These are phyloP conservation scores for Gracilaria gracilis DNA, from an alignment of 23 red algal genomes.

Conservation along the genomic window DNA sequence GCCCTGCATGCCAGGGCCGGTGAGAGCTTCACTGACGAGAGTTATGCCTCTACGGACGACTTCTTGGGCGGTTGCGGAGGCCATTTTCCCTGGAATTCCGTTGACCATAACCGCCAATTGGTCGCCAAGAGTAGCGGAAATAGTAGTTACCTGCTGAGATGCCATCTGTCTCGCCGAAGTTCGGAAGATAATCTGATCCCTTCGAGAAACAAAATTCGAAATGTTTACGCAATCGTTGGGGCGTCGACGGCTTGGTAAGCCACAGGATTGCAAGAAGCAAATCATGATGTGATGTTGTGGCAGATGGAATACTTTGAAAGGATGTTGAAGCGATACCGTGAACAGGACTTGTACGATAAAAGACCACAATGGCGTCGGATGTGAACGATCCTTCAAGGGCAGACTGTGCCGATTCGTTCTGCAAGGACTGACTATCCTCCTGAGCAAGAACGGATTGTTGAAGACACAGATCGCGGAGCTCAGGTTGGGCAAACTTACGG, in stretches of 20 bases:
- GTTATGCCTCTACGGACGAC: slow-evolving; percentile 74
- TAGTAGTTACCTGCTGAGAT: not conserved
- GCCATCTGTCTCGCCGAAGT: not conserved
- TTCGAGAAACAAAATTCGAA: not conserved
- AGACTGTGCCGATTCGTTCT: not conserved
- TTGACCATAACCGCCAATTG: slow-evolving; percentile 88
- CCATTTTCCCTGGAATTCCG: slow-evolving; percentile 96
- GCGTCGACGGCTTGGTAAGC: not conserved
- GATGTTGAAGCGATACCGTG: not conserved
- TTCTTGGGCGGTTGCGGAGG: slow-evolving; percentile 78
- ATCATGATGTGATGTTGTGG: not conserved
- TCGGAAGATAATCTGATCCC: slow-evolving; percentile 4
- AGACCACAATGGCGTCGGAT: not conserved
- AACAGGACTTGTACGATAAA: not conserved
- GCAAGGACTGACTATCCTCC: not conserved
- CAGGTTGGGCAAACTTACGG: no score
- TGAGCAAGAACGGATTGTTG: no score
- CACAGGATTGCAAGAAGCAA: not conserved
- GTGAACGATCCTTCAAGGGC: not conserved
- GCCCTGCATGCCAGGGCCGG: slow-evolving; percentile 20
- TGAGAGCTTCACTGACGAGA: slow-evolving; percentile 62
- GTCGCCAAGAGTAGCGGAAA: not conserved
- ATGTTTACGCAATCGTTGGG: not conserved
- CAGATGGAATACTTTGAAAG: not conserved
- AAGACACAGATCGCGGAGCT: no score